phyloP scores from a whole-genome alignment of 768 basidiomycete species.

The Basidioascus undulatus region DNA sequence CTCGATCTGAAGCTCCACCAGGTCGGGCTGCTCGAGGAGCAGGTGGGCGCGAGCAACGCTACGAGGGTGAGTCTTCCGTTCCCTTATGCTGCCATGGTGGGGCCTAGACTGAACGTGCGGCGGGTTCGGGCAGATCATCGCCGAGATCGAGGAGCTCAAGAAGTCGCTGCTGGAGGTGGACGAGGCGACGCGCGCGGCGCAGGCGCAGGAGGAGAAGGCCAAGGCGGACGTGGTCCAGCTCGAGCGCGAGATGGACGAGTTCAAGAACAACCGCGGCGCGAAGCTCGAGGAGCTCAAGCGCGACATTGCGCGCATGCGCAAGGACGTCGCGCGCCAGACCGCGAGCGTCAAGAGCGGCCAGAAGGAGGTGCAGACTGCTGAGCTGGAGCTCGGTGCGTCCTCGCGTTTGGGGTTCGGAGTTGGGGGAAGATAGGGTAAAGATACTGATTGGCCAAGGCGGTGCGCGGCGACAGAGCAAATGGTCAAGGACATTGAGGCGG shows the following conservation, averaged over 20 bases:
- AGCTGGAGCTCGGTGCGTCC: conserved; percentile 57
- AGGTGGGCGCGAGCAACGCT: conserved; percentile 71
- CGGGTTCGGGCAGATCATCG: conserved; percentile 34
- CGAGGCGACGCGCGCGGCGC: conserved; percentile 34
- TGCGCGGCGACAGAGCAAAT: too few relatives aligned
- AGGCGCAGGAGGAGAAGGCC: conserved; percentile 51
- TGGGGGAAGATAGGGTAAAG: too few relatives aligned
- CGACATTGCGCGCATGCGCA: conserved; percentile 57
- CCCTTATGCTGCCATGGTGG: not conserved
- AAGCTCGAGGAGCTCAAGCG: conserved; percentile 82
- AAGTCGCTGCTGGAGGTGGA: conserved; percentile 35
- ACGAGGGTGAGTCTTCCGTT: conserved; percentile 39
- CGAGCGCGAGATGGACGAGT: conserved; percentile 92
- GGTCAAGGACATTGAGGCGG: conserved; percentile 40
- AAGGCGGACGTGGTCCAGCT: conserved; percentile 59
- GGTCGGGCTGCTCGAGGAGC: conserved; percentile 52
- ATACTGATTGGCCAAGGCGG: too few relatives aligned
- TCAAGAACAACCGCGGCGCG: conserved; percentile 95
- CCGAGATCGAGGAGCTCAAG: conserved; percentile 52
- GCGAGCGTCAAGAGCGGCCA: conserved; percentile 63
- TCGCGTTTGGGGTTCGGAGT: too few relatives aligned
- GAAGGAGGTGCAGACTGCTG: conserved; percentile 67
- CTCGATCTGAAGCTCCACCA: conserved; percentile 80
- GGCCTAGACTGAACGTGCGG: not conserved
- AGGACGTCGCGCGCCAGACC: conserved; percentile 52